Evolutionary conservation across 148 eudicot species (phyloP).

Genomic region (Diospyros kaki): DNA sequence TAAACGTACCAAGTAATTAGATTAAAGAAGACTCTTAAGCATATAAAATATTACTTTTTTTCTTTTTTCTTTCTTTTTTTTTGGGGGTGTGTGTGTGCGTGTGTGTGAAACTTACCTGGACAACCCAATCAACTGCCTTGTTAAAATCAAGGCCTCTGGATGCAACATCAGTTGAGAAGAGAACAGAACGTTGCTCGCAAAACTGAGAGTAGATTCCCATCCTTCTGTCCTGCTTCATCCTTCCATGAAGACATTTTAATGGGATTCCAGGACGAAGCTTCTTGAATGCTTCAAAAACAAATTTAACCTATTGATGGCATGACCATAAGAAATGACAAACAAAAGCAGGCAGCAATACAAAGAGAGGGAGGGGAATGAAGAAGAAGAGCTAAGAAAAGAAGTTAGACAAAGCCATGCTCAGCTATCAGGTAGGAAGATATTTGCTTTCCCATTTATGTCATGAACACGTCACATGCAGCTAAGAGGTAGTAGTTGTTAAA

Average conservation of each 20-base stretch:
- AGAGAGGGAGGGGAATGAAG: slow-evolving; percentile 4
- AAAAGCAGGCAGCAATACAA: background rate
- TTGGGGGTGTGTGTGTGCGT: too few species aligned
- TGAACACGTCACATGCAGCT: background rate
- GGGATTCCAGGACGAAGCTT: slow-evolving; percentile 95
- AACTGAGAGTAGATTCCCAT: slow-evolving; percentile 72
- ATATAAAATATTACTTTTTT: background rate
- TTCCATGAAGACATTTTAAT: slow-evolving; percentile 83
- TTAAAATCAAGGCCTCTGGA: slow-evolving; percentile 93
- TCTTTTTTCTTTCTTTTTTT: background rate
- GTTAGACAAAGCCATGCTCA: background rate
- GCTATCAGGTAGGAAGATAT: background rate
- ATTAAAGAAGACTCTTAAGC: background rate
- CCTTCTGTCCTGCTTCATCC: slow-evolving; percentile 87
- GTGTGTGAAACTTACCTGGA: slow-evolving; percentile 52
- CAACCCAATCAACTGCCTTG: slow-evolving; percentile 93
- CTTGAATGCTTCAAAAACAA: slow-evolving; percentile 77
- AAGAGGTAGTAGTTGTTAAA: background rate
- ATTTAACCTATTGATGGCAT: slow-evolving; percentile 53
- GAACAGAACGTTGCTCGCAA: slow-evolving; percentile 62
- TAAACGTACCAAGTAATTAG: slow-evolving; percentile 19
- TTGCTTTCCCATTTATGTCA: background rate
- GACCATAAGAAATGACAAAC: background rate
- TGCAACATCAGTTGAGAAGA: slow-evolving; percentile 84
- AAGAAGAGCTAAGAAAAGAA: background rate